phyloP scores from a whole-genome alignment of 2,329 filamentous ascomycete species.

The Cladosporium sp. region DNA sequence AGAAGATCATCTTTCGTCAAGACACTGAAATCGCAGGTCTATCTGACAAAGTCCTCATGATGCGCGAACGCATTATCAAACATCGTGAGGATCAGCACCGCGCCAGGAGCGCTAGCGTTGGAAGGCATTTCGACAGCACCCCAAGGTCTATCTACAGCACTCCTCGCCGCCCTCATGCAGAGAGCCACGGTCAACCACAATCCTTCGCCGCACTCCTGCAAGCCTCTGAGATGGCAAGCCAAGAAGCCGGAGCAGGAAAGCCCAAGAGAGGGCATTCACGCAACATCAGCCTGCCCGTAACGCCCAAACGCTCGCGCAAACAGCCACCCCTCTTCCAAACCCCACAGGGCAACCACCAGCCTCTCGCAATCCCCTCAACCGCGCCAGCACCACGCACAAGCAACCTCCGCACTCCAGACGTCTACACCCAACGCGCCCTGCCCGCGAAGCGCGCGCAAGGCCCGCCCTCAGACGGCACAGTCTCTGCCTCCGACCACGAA shows the following conservation, averaged over 20 bases:
- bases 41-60: constrained; percentile 68
- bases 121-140: constrained; percentile 58
- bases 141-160: constrained; percentile 41
- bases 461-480: constrained; percentile 57
- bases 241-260: constrained; percentile 51
- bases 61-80: constrained; percentile 80
- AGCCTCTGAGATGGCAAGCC: constrained; percentile 70
- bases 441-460: constrained; percentile 17
- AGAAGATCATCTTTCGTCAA: constrained; percentile 72
- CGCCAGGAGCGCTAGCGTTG: constrained; percentile 56
- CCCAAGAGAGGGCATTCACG: constrained; percentile 61
- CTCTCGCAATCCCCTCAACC: constrained; percentile 42
- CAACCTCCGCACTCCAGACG: constrained; percentile 37
- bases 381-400: constrained; percentile 44
- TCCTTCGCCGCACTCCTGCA: constrained; percentile 71
- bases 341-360: constrained; percentile 22
- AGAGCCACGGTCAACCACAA: constrained; percentile 36
- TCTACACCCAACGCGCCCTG: constrained; percentile 22
- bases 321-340: constrained; percentile 47
- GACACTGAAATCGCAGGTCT: constrained; percentile 68
- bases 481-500: constrained; percentile 61
- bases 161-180: constrained; percentile 26
- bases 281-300: constrained; percentile 74
- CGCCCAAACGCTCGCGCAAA: constrained; percentile 55
- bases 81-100: constrained; percentile 85